Evolutionary conservation across 106 monocot species (phyloP).

Genomic region (Dendrobium catenatum): DNA sequence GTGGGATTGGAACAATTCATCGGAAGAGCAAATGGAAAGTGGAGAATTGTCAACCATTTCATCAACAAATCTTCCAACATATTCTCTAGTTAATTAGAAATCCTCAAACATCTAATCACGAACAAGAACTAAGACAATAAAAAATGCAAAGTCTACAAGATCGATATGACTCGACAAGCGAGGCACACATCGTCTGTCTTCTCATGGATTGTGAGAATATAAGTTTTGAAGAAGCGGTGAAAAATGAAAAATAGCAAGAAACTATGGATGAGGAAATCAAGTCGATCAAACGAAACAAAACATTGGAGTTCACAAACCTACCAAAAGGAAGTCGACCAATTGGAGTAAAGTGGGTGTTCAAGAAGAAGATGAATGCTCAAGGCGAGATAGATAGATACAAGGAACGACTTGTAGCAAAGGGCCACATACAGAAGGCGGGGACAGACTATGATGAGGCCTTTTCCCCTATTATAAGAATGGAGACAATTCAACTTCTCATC

Average conservation of each 20-base stretch:
- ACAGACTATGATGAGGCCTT: neutral
- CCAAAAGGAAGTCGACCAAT: neutral
- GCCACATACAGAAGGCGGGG: no score
- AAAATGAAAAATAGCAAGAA: neutral
- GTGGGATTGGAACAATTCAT: no score
- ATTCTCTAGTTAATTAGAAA: no score
- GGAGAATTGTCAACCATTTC: no score
- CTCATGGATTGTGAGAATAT: neutral
- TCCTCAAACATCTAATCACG: no score
- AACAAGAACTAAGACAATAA: neutral
- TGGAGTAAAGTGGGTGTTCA: no score
- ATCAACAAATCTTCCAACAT: no score
- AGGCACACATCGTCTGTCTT: conserved; percentile 6
- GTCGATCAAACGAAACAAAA: neutral
- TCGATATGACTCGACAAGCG: conserved; percentile 12
- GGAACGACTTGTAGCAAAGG: no score
- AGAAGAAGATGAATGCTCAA: no score
- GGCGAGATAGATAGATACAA: no score
- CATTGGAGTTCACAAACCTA: neutral
- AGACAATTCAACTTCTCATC: no score
- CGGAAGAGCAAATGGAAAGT: no score
- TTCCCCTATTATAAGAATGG: neutral
- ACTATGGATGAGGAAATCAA: conserved; percentile 1
- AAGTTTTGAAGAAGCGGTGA: neutral
- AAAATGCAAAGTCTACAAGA: conserved; percentile 9